These are phyloP conservation scores for Lactarius akahatsu DNA, from an alignment of 768 basidiomycete genomes.

Conservation along the genomic window DNA sequence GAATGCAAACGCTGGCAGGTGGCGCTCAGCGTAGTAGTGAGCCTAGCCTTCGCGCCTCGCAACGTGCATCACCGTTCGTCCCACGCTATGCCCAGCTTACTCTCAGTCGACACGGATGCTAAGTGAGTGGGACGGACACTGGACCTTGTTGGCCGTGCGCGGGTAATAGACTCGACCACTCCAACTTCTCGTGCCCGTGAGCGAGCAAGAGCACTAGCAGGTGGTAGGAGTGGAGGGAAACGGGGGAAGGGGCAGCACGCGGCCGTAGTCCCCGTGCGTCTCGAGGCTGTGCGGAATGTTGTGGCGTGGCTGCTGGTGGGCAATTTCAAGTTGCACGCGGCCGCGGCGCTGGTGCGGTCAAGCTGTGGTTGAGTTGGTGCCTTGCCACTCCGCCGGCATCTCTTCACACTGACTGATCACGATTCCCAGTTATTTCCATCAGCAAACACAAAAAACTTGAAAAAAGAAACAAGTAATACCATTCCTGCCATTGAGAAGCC, in stretches of 20 bases:
- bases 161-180: slow-evolving; percentile 73
- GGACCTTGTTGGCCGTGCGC: slow-evolving; percentile 75
- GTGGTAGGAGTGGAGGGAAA: too few species aligned
- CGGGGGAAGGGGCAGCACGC: too few species aligned
- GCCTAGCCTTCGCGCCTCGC: slow-evolving; percentile 39
- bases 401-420: too few species aligned
- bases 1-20: too few species aligned
- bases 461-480: too few species aligned
- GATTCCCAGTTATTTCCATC: too few species aligned
- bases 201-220: too few species aligned
- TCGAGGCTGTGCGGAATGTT: slow-evolving; percentile 48
- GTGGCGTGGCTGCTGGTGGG: slow-evolving; percentile 64
- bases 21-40: too few species aligned
- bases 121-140: slow-evolving; percentile 39
- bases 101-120: slow-evolving; percentile 31
- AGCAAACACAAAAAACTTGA: too few species aligned
- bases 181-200: too few species aligned
- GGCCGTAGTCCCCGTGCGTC: slow-evolving; percentile 40
- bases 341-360: slow-evolving; percentile 37
- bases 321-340: slow-evolving; percentile 63
- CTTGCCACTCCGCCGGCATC: too few species aligned
- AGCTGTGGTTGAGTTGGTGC: neutral
- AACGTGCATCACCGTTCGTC: slow-evolving; percentile 71
- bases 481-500: too few species aligned
- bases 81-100: neutral